These are phyloP conservation scores for Lentinula detonsa DNA, from an alignment of 768 basidiomycete species.

Conservation along the genomic window DNA sequence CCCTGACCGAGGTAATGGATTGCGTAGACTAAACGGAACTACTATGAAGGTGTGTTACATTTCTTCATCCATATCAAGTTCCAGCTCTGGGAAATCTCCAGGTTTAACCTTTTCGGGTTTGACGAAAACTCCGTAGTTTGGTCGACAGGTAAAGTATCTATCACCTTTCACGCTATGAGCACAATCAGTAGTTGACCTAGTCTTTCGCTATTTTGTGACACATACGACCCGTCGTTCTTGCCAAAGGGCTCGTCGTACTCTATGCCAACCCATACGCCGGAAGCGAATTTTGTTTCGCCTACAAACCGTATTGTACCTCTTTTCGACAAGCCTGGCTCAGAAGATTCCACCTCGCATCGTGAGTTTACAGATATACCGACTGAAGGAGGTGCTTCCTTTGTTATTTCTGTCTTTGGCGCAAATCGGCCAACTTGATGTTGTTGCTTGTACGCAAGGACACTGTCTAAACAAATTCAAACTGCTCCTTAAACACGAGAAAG, in stretches of 20 bases:
- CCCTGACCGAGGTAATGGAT: not conserved
- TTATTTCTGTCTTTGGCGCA: conserved; percentile 42
- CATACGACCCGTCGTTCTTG: conserved; percentile 93
- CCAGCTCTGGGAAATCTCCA: conserved; percentile 85
- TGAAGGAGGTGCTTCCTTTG: conserved; percentile 17
- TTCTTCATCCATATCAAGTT: conserved; percentile 72
- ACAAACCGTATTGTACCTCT: conserved; percentile 85
- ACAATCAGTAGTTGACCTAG: not conserved
- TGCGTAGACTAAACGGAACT: not conserved
- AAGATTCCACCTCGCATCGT: conserved; percentile 77
- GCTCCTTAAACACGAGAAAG: not conserved
- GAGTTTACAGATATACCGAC: conserved; percentile 60
- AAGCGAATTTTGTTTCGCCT: conserved; percentile 71
- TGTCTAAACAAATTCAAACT: conserved; percentile 44
- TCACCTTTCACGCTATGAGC: conserved; percentile 69
- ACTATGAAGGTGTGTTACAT: conserved; percentile 36
- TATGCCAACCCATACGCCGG: conserved; percentile 80
- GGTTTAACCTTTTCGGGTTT: conserved; percentile 73
- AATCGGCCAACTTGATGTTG: conserved; percentile 86
- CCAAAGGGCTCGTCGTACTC: conserved; percentile 96
- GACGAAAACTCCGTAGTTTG: conserved; percentile 82
- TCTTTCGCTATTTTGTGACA: conserved; percentile 13
- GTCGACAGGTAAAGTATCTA: conserved; percentile 76
- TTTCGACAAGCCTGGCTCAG: conserved; percentile 63
- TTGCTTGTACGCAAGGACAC: conserved; percentile 86